These are phyloP conservation scores for Ceratobasidium sp. DNA, from an alignment of 1,284 basidiomycete genomes.

Conservation along the genomic window DNA sequence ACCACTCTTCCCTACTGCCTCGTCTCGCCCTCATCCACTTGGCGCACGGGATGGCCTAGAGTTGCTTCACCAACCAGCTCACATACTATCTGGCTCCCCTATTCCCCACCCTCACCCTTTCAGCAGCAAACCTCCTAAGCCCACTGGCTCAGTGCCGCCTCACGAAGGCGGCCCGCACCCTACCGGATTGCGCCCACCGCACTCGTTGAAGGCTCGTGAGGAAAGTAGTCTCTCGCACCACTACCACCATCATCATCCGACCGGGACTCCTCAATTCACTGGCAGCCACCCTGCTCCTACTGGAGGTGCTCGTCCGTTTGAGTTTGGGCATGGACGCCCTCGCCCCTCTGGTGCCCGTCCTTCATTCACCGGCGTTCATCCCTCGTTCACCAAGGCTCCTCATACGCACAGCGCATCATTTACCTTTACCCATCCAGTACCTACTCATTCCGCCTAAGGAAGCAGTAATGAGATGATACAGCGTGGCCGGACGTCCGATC, in stretches of 20 bases:
- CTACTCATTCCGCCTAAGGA: slow-evolving; percentile 16
- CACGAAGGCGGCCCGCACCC: background rate
- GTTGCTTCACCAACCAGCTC: background rate
- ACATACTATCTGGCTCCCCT: background rate
- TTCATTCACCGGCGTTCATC: slow-evolving; percentile 17
- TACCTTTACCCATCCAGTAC: background rate
- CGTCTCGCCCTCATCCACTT: background rate
- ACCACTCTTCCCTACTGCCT: slow-evolving; percentile 8
- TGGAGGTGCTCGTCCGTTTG: background rate
- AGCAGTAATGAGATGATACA: background rate
- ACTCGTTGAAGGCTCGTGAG: slow-evolving; percentile 15
- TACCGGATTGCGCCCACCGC: background rate
- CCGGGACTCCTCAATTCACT: slow-evolving; percentile 4
- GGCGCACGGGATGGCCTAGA: background rate
- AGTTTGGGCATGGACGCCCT: background rate
- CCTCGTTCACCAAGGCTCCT: slow-evolving; percentile 16
- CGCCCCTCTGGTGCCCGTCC: background rate
- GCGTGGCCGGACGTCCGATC: background rate
- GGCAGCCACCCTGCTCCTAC: background rate
- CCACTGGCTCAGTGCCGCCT: background rate
- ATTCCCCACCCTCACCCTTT: slow-evolving; percentile 3
- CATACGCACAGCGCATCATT: slow-evolving; percentile 9
- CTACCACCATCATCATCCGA: background rate
- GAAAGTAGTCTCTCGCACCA: background rate
- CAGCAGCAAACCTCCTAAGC: slow-evolving; percentile 13